A percentile compares a stretch with the other conserved stretches of the same genome.
Conservation (phyloP, 2,329 filamentous ascomycete genomes). For the Sporothrix pseudoabietina region DNA sequence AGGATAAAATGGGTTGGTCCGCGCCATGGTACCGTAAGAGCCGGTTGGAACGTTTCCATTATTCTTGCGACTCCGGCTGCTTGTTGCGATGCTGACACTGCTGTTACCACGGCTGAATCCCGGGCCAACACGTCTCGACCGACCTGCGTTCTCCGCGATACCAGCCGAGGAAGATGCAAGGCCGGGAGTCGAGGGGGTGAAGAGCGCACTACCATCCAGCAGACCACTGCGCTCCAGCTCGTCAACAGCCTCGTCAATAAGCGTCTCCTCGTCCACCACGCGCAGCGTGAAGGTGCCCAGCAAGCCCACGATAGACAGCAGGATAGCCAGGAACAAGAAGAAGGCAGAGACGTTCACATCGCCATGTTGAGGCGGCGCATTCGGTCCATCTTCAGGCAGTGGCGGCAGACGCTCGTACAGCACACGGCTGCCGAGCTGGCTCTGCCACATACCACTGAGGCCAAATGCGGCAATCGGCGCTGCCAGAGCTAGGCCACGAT, state of each 20-base stretch:
- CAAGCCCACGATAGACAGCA: slow-evolving; percentile 71
- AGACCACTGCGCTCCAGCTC: slow-evolving; percentile 88
- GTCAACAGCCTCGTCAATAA: slow-evolving; percentile 88
- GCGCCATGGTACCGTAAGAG: slow-evolving; percentile 33
- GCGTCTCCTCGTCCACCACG: slow-evolving; percentile 79
- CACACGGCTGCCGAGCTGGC: slow-evolving; percentile 78
- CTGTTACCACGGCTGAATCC: slow-evolving; percentile 26
- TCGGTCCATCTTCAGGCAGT: slow-evolving; percentile 56
- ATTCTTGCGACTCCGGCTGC: neutral
- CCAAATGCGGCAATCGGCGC: slow-evolving; percentile 91
- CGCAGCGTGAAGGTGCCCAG: slow-evolving; percentile 73
- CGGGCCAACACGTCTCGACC: slow-evolving; percentile 30
- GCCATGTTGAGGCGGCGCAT: slow-evolving; percentile 46
- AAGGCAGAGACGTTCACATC: slow-evolving; percentile 78
- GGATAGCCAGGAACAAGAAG: slow-evolving; percentile 78
- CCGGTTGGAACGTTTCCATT: neutral
- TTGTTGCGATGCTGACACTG: slow-evolving; percentile 21
- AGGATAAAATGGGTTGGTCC: slow-evolving; percentile 28
- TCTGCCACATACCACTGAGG: slow-evolving; percentile 93
- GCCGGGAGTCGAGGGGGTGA: slow-evolving; percentile 55
- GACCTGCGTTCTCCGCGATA: slow-evolving; percentile 3
- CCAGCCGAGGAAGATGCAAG: slow-evolving; percentile 27
- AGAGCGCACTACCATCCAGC: slow-evolving; percentile 73
- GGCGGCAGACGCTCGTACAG: slow-evolving; percentile 68
- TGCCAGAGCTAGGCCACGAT: slow-evolving; percentile 85